A percentile compares a stretch with the other conserved stretches of the same genome.
Conservation (phyloP, 257 asterid genomes). For the Fraxinus cuspidata region DNA sequence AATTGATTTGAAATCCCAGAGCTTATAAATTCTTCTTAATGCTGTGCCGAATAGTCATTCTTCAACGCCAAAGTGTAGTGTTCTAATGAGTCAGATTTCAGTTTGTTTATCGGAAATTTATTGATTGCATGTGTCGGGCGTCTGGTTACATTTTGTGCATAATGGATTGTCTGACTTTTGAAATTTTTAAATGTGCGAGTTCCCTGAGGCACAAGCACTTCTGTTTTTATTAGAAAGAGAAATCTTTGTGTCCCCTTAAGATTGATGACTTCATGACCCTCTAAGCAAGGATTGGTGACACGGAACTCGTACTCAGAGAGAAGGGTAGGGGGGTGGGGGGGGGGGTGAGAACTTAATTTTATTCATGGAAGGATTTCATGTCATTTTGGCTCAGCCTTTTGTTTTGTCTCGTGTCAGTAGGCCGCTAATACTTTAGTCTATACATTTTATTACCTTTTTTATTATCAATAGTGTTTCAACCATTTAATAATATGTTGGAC, state of each 20-base stretch:
- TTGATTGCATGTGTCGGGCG: background rate
- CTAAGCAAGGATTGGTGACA: background rate
- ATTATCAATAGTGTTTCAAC: background rate
- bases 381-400: background rate
- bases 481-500: background rate
- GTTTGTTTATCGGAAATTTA: background rate
- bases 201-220: too few species aligned
- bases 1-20: background rate
- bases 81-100: background rate
- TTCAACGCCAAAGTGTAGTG: too few species aligned
- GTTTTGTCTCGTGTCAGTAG: background rate
- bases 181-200: too few species aligned
- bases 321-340: too few species aligned
- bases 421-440: background rate
- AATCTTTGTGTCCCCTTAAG: background rate
- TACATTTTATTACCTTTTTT: background rate
- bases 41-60: too few species aligned
- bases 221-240: background rate
- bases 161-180: too few species aligned
- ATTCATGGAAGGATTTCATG: background rate
- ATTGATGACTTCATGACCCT: background rate
- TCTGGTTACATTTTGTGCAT: background rate
- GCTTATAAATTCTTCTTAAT: too few species aligned
- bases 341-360: too few species aligned
- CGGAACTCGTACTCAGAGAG: too few species aligned